A percentile compares a stretch with the other conserved stretches of the same genome.
phyloP scores from a whole-genome alignment of 495 filamentous ascomycete species.

The Rostrohypoxylon terebratum region DNA sequence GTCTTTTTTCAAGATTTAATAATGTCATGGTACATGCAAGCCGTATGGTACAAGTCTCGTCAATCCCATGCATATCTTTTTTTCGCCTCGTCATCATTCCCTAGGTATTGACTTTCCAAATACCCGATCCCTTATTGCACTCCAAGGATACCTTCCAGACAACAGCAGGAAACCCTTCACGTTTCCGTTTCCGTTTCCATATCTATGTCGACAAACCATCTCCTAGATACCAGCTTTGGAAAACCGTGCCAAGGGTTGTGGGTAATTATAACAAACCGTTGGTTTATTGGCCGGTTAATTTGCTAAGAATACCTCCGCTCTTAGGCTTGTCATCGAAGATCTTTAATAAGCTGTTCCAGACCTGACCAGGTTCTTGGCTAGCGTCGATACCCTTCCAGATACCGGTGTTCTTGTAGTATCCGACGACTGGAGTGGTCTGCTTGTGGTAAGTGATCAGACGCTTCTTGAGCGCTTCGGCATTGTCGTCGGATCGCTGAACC shows the following conservation, averaged over 20 bases:
- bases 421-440: conserved; percentile 91
- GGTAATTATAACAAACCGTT: background rate
- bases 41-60: conserved; percentile 50
- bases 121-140: conserved; percentile 17
- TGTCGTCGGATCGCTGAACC: conserved; percentile 96
- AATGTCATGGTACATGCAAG: conserved; percentile 46
- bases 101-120: conserved; percentile 29
- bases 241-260: conserved; percentile 18
- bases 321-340: conserved; percentile 77
- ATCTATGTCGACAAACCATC: conserved; percentile 18
- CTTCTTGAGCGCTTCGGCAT: conserved; percentile 97
- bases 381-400: conserved; percentile 98
- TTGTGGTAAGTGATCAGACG: conserved; percentile 91
- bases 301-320: conserved; percentile 60
- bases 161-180: conserved; percentile 25
- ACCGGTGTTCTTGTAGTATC: conserved; percentile 95
- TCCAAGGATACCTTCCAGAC: conserved; percentile 26
- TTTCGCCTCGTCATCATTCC: conserved; percentile 29
- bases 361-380: conserved; percentile 93
- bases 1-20: conserved; percentile 38
- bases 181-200: conserved; percentile 8
- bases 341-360: conserved; percentile 91
- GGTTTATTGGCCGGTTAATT: conserved; percentile 55
- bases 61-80: conserved; percentile 30
- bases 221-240: conserved; percentile 5